phyloP scores from a whole-genome alignment of 169 alveolate species.

The Plasmodium ovale region DNA sequence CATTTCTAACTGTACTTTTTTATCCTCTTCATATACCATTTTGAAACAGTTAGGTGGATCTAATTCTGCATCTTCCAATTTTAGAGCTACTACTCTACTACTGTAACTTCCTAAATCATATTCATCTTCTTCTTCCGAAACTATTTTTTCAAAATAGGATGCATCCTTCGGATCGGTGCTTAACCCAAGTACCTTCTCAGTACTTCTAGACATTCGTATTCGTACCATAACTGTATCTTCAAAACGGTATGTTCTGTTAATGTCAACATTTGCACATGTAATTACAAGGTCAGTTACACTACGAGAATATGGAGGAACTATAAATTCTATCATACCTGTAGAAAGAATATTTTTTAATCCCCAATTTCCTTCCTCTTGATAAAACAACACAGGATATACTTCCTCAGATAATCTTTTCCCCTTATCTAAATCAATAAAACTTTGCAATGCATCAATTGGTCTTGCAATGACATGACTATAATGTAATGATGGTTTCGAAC shows the following conservation, averaged over 20 bases:
- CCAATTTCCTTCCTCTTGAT: slow-evolving; percentile 15
- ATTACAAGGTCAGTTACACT: not conserved
- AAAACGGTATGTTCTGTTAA: slow-evolving; percentile 18
- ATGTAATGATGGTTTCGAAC: slow-evolving; percentile 40
- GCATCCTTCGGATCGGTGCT: slow-evolving; percentile 30
- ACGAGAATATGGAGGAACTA: slow-evolving; percentile 18
- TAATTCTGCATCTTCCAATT: slow-evolving; percentile 32
- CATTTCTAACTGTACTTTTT: slow-evolving; percentile 11
- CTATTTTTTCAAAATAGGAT: slow-evolving; percentile 26
- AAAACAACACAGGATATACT: slow-evolving; percentile 18
- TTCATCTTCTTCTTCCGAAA: not conserved
- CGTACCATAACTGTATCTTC: slow-evolving; percentile 30
- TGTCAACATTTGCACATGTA: slow-evolving; percentile 40
- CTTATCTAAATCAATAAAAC: not conserved
- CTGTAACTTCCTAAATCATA: slow-evolving; percentile 23
- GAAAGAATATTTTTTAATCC: slow-evolving; percentile 34
- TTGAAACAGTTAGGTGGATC: slow-evolving; percentile 56
- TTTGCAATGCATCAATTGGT: slow-evolving; percentile 27
- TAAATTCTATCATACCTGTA: slow-evolving; percentile 29
- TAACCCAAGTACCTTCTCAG: slow-evolving; percentile 10
- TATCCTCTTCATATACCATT: slow-evolving; percentile 17
- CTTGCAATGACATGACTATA: slow-evolving; percentile 37
- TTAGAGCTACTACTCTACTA: slow-evolving; percentile 12
- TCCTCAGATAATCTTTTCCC: not conserved
- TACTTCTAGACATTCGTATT: slow-evolving; percentile 24